These are phyloP conservation scores for Colletotrichum somersetense DNA, from an alignment of 2,329 filamentous ascomycete species.

Conservation along the genomic window DNA sequence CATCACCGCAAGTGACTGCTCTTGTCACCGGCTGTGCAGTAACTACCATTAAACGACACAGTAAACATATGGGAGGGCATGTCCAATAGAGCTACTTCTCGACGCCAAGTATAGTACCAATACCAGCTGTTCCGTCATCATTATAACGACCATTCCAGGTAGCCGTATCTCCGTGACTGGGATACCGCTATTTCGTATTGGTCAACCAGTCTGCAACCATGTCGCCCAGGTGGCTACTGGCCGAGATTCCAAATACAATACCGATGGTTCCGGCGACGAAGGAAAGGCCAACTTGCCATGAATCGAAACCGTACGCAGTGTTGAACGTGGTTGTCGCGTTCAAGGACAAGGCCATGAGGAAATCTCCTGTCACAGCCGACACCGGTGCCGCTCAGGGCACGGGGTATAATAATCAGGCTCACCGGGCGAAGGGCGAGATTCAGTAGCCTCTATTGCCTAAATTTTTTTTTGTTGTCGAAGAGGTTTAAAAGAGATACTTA, in stretches of 20 bases:
- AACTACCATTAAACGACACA: neutral
- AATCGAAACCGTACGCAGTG: slow-evolving; percentile 57
- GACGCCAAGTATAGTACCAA: slow-evolving; percentile 62
- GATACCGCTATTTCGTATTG: slow-evolving; percentile 64
- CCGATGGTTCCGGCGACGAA: slow-evolving; percentile 64
- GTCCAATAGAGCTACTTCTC: slow-evolving; percentile 65
- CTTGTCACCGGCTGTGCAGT: neutral
- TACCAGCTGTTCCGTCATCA: slow-evolving; percentile 62
- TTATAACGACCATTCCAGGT: slow-evolving; percentile 63
- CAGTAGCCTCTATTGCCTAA: slow-evolving; percentile 61
- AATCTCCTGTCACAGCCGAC: slow-evolving; percentile 67
- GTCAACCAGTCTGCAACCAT: slow-evolving; percentile 63
- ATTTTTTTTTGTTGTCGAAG: slow-evolving; percentile 53
- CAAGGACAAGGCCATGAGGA: slow-evolving; percentile 66
- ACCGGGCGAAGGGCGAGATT: slow-evolving; percentile 65
- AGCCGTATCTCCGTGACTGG: slow-evolving; percentile 73
- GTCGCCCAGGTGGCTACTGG: slow-evolving; percentile 63
- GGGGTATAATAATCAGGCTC: slow-evolving; percentile 62
- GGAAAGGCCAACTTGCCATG: slow-evolving; percentile 63
- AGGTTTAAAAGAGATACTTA: slow-evolving; percentile 55
- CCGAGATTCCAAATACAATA: slow-evolving; percentile 61
- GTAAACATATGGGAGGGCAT: slow-evolving; percentile 47
- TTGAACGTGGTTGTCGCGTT: slow-evolving; percentile 62
- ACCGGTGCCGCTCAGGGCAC: slow-evolving; percentile 68
- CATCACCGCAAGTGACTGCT: too few species aligned